A percentile compares a stretch with the other conserved stretches of the same genome.
Evolutionary conservation across 2,329 filamentous ascomycete genomes (phyloP).

Genomic region (Ceratocystis ficicola): DNA sequence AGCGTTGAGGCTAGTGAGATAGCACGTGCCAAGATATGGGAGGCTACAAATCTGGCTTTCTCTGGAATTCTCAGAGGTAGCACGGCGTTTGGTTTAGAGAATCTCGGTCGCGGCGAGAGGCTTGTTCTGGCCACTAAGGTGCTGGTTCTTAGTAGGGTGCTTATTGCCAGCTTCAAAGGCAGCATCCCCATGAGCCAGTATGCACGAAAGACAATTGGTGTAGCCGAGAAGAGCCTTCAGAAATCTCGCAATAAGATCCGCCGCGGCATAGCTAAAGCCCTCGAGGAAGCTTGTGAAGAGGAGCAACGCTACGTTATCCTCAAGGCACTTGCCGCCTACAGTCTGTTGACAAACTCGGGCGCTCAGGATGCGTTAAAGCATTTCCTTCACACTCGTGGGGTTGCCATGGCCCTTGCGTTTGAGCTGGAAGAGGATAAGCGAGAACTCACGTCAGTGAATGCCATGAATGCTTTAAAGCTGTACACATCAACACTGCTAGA

Average conservation of each 20-base stretch:
- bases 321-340: conserved; percentile 68
- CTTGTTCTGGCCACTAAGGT: conserved; percentile 54
- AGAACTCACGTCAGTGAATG: conserved; percentile 34
- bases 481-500: conserved; percentile 68
- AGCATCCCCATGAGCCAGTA: conserved; percentile 32
- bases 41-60: conserved; percentile 40
- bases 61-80: conserved; percentile 38
- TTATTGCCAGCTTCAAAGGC: conserved; percentile 57
- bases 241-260: conserved; percentile 52
- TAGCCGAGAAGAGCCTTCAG: conserved; percentile 51
- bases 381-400: conserved; percentile 61
- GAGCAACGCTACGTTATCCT: conserved; percentile 44
- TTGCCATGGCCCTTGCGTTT: conserved; percentile 54
- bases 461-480: conserved; percentile 55
- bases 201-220: conserved; percentile 39
- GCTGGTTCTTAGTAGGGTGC: conserved; percentile 60
- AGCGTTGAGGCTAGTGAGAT: conserved; percentile 27
- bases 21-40: conserved; percentile 40
- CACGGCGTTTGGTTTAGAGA: conserved; percentile 25
- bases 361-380: conserved; percentile 66
- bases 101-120: conserved; percentile 35
- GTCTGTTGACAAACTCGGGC: conserved; percentile 66
- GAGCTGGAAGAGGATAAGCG: conserved; percentile 36
- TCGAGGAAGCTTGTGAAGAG: conserved; percentile 48
- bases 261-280: conserved; percentile 54